Evolutionary conservation across 768 basidiomycete genomes (phyloP), one percentile per base, ranked within the genome.

Genomic region (Mycena leptocephala): DNA sequence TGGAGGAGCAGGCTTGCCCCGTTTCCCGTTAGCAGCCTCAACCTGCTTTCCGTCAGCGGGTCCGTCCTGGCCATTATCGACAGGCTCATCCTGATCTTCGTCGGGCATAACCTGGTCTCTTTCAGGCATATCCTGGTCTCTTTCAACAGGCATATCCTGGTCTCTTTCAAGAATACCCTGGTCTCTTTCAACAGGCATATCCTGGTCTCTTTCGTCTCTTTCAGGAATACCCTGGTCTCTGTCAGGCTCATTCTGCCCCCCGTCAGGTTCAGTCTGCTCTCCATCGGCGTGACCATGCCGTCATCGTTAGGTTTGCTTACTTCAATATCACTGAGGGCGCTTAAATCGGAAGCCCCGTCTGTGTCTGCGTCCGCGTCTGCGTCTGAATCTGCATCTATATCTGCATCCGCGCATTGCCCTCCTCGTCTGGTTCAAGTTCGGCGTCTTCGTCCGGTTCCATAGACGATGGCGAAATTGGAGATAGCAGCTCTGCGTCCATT

Each of bases 241-340:
- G 11, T 32, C 41, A 18, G 61, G 37, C 24, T 39, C 37, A 11
- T 62, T 24, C 37, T 62, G 22, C 9, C 5, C 26, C 5, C 43
- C n/a, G 24, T 26, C 39, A 14, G 6, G 18, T n/a, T 28, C 16
- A 33, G 41, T 24, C 39, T 62, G 35, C 11, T 41, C 43, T 46
- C 30, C 43, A 32, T 59, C 41, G 64, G 53, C 35, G 56, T 56
- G 53, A 53, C n/a, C 26, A 2, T 53, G 24, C 65, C 62, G 20
- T 72, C 68, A 62, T 26, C 56, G 64, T 70, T 56, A 35, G 61
- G 68, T 48, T 82, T 68, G 63, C 53, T 68, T 63, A 39, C 74
- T 51, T 82, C 88, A n/a, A 84, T 79, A 2, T 89, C 89, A 56
- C 90, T 90, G 62, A 90, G 79, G 37, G 85, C 86, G 58, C 89